Base-by-base conservation (phyloP, 192 early-diverging fungal species). In the Rhizoclosmatium globosum region DNA sequence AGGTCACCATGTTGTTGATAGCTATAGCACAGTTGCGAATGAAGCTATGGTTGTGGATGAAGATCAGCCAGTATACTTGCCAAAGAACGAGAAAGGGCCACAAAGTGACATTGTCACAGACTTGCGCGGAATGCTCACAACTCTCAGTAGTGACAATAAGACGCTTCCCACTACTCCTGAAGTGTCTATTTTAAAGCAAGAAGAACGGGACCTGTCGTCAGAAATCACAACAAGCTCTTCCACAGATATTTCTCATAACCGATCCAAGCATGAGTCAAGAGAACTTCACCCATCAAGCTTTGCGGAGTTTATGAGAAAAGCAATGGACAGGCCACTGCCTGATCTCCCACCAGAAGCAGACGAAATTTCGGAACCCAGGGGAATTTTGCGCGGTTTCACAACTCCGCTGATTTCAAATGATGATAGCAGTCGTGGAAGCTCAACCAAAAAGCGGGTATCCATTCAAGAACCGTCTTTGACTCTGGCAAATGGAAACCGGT, bases 391-490 rank as follows among this genome's bases (percentile, higher is more conserved):
- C 7, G 62, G 62, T 39, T 11, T 17, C 13, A 17, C 21, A 7
- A 23, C 21, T 17, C 62, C 62, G 21, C 23, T 7, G 21, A 53
- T 31, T 31, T 31, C 31, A 31, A 57, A 21, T 42, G 62, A 41
- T 21, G 9, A 21, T 42, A 64, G 62, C 41, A 64, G 62, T 64
- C 62, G 62, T 23, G 62, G 6, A 11, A 64, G 62, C 21, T 64
- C 62, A 42, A 42, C 11, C 41, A 68, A 68, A 42, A 68, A 68
- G 67, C 67, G 38, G 7, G 70, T 72, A 9, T 72, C 70, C 9
- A 72, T 72, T 59, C 11, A 23, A 23, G 70, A 72, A 41, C 70
- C 70, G 47, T 21, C 44, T 50, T 50, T 72, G 21, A 15, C 15
- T 59, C 39, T 69, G 2, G 68, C 19, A 17, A 43, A 64, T 39